A percentile compares a stretch with the other conserved stretches of the same genome.
Evolutionary conservation across 2,329 filamentous ascomycete genomes (phyloP).

Genomic region (Diaporthe ilicicola): DNA sequence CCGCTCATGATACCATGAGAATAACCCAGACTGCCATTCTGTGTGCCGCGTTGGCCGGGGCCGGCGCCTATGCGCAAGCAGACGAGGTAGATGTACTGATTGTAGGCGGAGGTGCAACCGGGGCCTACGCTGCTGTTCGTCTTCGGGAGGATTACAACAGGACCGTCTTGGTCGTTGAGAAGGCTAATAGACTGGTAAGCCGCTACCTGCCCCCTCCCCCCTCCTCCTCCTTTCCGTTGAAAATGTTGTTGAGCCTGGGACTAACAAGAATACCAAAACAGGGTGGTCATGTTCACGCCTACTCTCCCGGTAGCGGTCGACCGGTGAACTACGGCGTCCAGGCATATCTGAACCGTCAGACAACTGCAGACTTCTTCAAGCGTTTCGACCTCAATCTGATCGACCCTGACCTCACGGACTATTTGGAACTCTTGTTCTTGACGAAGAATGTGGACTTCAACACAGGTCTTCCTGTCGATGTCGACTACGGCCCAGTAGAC

Average conservation of each 20-base stretch:
- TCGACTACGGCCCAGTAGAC: constrained; percentile 39
- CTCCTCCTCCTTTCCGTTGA: too few relatives aligned
- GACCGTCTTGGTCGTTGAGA: constrained; percentile 35
- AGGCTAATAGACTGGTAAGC: constrained; percentile 9
- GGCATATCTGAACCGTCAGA: constrained; percentile 44
- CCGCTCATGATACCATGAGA: not conserved
- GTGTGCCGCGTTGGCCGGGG: not conserved
- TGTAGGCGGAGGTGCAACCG: constrained; percentile 37
- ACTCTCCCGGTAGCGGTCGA: constrained; percentile 45
- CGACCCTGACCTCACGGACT: constrained; percentile 33
- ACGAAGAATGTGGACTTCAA: constrained; percentile 19
- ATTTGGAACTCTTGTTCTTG: constrained; percentile 4
- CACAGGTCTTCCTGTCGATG: not conserved
- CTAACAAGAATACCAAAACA: not conserved
- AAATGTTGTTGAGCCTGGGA: too few relatives aligned
- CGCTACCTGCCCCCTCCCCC: not conserved
- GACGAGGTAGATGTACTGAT: constrained; percentile 33
- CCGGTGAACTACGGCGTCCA: constrained; percentile 45
- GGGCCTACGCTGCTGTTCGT: constrained; percentile 35
- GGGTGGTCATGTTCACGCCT: constrained; percentile 55
- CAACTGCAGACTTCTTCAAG: constrained; percentile 47
- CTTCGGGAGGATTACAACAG: constrained; percentile 33
- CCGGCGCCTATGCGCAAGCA: constrained; percentile 11
- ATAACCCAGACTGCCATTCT: not conserved
- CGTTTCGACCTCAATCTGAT: constrained; percentile 47